A percentile compares a stretch with the other conserved stretches of the same genome.
These are phyloP conservation scores for Penicillium longicatenatum DNA, from an alignment of 495 filamentous ascomycete genomes.

Conservation along the genomic window DNA sequence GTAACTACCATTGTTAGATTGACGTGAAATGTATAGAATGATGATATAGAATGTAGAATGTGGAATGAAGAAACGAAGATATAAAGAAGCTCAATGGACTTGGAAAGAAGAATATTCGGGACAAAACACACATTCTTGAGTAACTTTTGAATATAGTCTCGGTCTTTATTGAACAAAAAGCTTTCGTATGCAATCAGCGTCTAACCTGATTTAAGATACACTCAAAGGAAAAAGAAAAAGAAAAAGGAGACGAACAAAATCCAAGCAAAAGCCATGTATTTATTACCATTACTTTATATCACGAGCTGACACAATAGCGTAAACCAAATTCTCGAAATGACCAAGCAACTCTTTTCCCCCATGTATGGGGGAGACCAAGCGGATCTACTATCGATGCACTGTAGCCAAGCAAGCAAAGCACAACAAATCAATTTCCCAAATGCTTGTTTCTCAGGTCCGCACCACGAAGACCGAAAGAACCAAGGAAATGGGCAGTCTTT, in stretches of 20 bases:
- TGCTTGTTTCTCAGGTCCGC: constrained; percentile 12
- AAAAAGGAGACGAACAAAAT: neutral
- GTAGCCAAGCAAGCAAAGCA: constrained; percentile 13
- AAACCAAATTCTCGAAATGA: constrained; percentile 32
- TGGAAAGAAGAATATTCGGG: neutral
- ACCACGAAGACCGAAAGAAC: constrained; percentile 21
- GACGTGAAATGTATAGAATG: neutral
- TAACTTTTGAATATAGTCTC: neutral
- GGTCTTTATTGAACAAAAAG: neutral
- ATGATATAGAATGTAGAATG: neutral
- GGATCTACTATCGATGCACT: constrained; percentile 16
- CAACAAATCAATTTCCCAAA: constrained; percentile 10
- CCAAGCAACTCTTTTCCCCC: constrained; percentile 25
- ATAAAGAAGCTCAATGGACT: neutral
- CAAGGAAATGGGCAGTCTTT: constrained; percentile 4
- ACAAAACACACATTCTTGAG: neutral
- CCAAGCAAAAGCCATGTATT: constrained; percentile 15
- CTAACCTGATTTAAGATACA: neutral
- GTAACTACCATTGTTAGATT: constrained; percentile 7
- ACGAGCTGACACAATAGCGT: constrained; percentile 16
- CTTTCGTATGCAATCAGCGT: neutral
- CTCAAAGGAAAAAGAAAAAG: neutral
- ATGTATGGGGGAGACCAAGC: constrained; percentile 14
- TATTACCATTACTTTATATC: constrained; percentile 32
- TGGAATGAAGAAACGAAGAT: neutral